Evolutionary conservation across 2,329 filamentous ascomycete genomes (phyloP).

Genomic region (Teratosphaeria viscida): DNA sequence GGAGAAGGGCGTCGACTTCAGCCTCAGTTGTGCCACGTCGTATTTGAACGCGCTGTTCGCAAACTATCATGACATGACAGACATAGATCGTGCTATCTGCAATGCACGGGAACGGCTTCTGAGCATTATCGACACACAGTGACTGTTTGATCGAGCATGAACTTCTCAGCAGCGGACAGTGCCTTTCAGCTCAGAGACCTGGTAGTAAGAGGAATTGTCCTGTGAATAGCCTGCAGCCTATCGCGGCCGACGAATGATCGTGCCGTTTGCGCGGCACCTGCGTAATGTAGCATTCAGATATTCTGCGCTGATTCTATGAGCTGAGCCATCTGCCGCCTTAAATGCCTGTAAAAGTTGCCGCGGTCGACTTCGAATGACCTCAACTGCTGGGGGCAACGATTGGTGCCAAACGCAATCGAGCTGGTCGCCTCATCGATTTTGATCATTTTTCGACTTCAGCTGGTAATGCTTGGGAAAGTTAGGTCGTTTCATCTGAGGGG

Average conservation of each 20-base stretch:
- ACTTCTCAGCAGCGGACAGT: conserved; percentile 1
- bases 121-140: background rate
- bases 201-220: conserved; percentile 7
- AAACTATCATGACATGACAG: background rate
- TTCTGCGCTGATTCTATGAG: background rate
- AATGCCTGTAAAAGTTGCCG: background rate
- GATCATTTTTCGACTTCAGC: background rate
- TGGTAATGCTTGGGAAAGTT: background rate
- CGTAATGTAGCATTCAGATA: background rate
- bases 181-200: conserved; percentile 6
- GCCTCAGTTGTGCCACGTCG: background rate
- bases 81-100: background rate
- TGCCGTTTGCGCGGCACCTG: background rate
- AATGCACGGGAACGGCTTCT: background rate
- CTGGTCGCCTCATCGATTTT: background rate
- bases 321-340: background rate
- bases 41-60: background rate
- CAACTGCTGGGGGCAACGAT: background rate
- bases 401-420: background rate
- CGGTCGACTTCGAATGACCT: no score
- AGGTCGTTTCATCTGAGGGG: background rate
- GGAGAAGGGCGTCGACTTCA: background rate
- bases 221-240: background rate
- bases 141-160: background rate
- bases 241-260: conserved; percentile 5